Evolutionary conservation across 2,329 filamentous ascomycete genomes (phyloP).

Genomic region (Cyphellophora europaea): DNA sequence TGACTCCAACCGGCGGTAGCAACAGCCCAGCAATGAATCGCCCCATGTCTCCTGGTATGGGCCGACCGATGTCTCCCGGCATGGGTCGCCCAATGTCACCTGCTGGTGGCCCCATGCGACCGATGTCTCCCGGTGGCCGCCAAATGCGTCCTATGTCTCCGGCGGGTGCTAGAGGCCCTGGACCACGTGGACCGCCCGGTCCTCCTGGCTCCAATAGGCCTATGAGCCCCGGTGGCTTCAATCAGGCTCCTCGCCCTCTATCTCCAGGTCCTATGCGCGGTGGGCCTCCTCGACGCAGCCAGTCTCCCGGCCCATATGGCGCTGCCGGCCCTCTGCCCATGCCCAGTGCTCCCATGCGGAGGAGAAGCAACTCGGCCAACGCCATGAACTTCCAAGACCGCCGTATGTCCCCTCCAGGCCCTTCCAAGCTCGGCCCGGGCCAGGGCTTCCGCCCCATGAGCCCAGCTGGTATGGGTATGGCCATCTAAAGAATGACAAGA

Average conservation of each 20-base stretch:
- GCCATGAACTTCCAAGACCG: conserved; percentile 28
- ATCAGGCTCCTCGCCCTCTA: conserved; percentile 29
- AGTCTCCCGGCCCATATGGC: conserved; percentile 37
- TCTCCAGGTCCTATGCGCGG: conserved; percentile 34
- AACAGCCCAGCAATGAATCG: conserved; percentile 14
- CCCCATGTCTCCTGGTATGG: conserved; percentile 17
- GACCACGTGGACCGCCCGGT: conserved; percentile 33
- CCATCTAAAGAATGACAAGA: neutral
- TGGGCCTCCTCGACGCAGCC: conserved; percentile 31
- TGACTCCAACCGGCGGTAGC: conserved; percentile 2
- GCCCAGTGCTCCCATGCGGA: conserved; percentile 27
- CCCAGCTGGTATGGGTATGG: conserved; percentile 3
- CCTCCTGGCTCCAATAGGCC: conserved; percentile 23
- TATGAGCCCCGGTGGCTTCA: conserved; percentile 26
- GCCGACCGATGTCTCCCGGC: conserved; percentile 16
- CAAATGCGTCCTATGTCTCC: too few species aligned
- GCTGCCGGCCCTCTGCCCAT: conserved; percentile 30
- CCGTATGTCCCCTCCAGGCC: conserved; percentile 26
- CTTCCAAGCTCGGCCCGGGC: conserved; percentile 16
- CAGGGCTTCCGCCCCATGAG: conserved; percentile 1
- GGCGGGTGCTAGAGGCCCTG: conserved; percentile 19
- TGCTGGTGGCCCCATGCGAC: conserved; percentile 7
- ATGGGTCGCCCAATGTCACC: conserved; percentile 19
- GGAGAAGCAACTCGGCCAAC: conserved; percentile 35
- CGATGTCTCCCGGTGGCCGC: conserved; percentile 5